A percentile compares a stretch with the other conserved stretches of the same genome.
Conservation (phyloP, 2,329 filamentous ascomycete species). For the Fusarium sulawesiense region DNA sequence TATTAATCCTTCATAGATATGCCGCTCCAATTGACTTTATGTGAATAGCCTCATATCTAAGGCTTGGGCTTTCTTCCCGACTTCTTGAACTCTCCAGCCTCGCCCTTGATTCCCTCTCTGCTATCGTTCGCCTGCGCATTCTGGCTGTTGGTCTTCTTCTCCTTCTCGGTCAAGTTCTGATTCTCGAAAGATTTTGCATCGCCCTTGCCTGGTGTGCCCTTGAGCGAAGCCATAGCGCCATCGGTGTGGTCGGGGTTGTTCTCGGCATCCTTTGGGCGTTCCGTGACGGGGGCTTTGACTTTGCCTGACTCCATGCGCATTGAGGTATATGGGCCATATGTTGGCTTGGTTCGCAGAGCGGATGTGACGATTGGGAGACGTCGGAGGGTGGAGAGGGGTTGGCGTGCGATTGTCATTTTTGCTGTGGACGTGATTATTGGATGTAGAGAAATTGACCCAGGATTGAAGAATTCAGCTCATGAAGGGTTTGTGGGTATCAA, state of each 20-base stretch:
- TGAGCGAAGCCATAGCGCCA: slow-evolving; percentile 27
- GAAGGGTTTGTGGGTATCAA: background rate
- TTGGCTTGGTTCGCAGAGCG: background rate
- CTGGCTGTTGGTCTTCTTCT: slow-evolving; percentile 15
- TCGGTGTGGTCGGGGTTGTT: slow-evolving; percentile 13
- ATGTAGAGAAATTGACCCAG: background rate
- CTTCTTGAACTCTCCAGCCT: slow-evolving; percentile 13
- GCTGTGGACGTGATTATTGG: fast-evolving
- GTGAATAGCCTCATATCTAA: background rate
- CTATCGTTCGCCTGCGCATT: slow-evolving; percentile 23
- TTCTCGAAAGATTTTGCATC: slow-evolving; percentile 15
- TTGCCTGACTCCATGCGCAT: slow-evolving; percentile 20
- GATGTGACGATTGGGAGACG: background rate
- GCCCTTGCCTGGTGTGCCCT: slow-evolving; percentile 12
- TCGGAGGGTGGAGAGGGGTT: background rate
- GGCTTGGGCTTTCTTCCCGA: slow-evolving; percentile 17
- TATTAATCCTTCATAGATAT: background rate
- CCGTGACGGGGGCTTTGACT: slow-evolving; percentile 8
- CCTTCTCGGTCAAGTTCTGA: slow-evolving; percentile 12
- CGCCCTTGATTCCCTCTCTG: slow-evolving; percentile 1
- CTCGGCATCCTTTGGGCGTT: slow-evolving; percentile 13
- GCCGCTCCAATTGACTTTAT: fast-evolving
- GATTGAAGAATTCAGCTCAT: background rate
- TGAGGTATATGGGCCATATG: background rate
- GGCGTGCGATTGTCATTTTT: slow-evolving; percentile 11